Conservation (phyloP, 768 basidiomycete genomes). For the Lentinula sp. region DNA sequence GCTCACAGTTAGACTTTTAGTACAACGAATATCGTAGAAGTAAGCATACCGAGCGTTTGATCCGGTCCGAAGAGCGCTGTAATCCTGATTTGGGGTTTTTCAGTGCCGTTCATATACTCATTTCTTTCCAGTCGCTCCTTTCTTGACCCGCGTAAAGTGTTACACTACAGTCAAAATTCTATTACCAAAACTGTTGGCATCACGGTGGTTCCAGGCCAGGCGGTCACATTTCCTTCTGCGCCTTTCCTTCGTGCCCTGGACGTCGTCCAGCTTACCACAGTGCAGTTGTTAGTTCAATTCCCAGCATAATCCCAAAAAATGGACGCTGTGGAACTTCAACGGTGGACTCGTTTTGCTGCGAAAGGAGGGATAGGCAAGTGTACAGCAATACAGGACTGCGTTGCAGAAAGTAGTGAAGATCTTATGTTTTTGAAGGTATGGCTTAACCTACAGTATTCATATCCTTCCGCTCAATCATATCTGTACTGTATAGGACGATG, state of each 20-base stretch:
- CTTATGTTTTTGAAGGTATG: conserved; percentile 83
- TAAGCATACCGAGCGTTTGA: background rate
- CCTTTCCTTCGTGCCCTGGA: background rate
- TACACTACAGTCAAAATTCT: background rate
- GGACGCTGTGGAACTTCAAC: conserved; percentile 66
- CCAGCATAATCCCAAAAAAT: conserved; percentile 23
- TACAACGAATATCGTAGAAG: background rate
- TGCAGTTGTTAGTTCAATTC: background rate
- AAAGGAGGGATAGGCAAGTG: conserved; percentile 86
- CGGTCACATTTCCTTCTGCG: background rate
- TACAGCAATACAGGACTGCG: conserved; percentile 66
- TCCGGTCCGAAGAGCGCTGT: background rate
- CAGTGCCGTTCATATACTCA: background rate
- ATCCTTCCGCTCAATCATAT: background rate
- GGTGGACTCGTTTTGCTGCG: conserved; percentile 80
- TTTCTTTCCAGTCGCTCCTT: background rate
- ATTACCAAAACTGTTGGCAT: background rate
- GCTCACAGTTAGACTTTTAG: too few species aligned
- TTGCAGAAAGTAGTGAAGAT: conserved; percentile 67
- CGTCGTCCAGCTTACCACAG: background rate
- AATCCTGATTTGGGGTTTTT: background rate
- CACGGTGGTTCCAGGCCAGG: background rate
- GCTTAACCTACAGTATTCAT: conserved; percentile 7
- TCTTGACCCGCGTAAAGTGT: background rate
- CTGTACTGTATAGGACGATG: conserved; percentile 52